Base-by-base conservation (phyloP, 805 yeast genomes). In the Metschnikowia kofuensis region DNA sequence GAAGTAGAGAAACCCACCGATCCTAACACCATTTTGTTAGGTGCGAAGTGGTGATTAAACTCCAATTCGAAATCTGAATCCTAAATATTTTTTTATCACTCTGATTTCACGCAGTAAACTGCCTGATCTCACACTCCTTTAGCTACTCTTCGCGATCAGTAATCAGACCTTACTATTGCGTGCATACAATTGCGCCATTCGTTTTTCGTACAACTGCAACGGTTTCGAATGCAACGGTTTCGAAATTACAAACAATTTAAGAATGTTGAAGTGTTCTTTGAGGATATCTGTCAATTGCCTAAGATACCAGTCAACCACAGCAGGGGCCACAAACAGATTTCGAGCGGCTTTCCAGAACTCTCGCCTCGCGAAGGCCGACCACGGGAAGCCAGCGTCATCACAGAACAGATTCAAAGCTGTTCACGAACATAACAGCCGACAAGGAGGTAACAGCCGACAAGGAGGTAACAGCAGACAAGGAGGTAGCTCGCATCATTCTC, bases 1-100 rank as follows among this genome's bases (percentile, higher is more conserved):
- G 76, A 68, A 38, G 80, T 82, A 42, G 84, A 77, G 44, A 72
- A 76, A 53, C 77, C 82, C 10, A 74, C 74, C 6, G 84, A 78
- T 54, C 72, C 75, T 4, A 63, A 69, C 26, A 62, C 77, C 7
- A 63, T 77, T 13, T 63, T 81, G 44, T 67, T 82, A 27, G 84
- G 84, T 4, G 78, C 80, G 13, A 80, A 77, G 52, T 82, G 87
- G 87, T 82, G 59, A 30, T 30, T 21, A 2, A 21, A 21, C 21
- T 21, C 21, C n/a, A n/a, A n/a, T n/a, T n/a, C n/a, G n/a, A n/a
- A n/a, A 21, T 21, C 4, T 3, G 21, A 21, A 21, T 21, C 4
- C 4, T 21, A 21, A 4, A 21, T 21, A 21, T 21, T 21, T 21
- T 21, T 21, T 21, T 4, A 21, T 21, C 21, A 4, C 21, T 21